Percentiles rank a stretch among this genome's conserved stretches.
phyloP scores from a whole-genome alignment of 2,329 filamentous ascomycete genomes.

The Penicillium sp. region DNA sequence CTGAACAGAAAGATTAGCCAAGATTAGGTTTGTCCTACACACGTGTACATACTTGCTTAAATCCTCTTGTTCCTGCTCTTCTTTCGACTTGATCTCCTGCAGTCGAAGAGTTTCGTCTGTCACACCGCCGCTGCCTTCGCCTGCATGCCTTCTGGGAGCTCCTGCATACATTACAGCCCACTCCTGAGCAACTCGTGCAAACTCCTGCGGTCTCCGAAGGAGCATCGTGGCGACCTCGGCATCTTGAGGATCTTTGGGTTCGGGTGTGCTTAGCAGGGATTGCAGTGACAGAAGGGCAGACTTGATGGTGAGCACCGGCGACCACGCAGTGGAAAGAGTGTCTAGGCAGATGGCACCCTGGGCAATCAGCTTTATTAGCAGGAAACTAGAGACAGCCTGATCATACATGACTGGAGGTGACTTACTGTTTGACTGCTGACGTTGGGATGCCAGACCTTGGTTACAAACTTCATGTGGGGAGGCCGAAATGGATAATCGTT shows the following conservation, averaged over 20 bases:
- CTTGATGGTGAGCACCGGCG: slow-evolving; percentile 91
- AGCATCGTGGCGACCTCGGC: slow-evolving; percentile 91
- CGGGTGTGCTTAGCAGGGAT: slow-evolving; percentile 82
- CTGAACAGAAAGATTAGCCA: slow-evolving; percentile 50
- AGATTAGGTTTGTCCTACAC: too few species aligned
- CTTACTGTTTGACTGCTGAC: slow-evolving; percentile 84
- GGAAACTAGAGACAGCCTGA: too few species aligned
- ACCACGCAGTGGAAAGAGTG: slow-evolving; percentile 82
- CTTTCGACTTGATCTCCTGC: too few species aligned
- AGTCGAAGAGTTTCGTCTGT: too few species aligned
- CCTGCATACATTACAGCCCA: slow-evolving; percentile 81
- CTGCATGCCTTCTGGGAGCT: slow-evolving; percentile 60
- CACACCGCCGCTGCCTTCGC: slow-evolving; percentile 51
- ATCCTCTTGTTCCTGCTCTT: too few species aligned
- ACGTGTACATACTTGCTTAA: too few species aligned
- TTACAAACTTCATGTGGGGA: slow-evolving; percentile 81
- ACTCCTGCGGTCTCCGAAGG: slow-evolving; percentile 65
- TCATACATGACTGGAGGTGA: too few species aligned
- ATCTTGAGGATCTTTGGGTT: slow-evolving; percentile 94
- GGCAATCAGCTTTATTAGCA: background rate
- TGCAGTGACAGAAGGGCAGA: slow-evolving; percentile 87
- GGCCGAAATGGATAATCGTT: slow-evolving; percentile 87
- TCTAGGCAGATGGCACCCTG: slow-evolving; percentile 96
- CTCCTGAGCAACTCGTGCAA: slow-evolving; percentile 72
- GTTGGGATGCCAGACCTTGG: slow-evolving; percentile 95